These are phyloP conservation scores for Aspergillus uvarum DNA, from an alignment of 2,329 filamentous ascomycete species.

Conservation along the genomic window DNA sequence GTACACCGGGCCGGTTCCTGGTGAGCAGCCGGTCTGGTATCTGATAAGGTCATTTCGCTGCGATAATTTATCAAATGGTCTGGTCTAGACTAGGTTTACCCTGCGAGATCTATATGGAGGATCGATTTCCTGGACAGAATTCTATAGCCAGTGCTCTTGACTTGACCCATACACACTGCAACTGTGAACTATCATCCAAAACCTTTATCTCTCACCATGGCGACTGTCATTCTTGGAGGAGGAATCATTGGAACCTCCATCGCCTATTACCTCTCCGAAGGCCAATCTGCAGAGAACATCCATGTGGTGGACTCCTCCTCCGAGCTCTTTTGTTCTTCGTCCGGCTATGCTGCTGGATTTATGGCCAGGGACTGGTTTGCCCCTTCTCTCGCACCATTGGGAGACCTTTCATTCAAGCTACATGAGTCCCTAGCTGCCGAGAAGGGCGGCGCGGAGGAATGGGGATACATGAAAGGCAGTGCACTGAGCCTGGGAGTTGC, in stretches of 20 bases:
- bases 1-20: background rate
- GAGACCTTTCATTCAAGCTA: slow-evolving; percentile 66
- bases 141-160: background rate
- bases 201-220: slow-evolving; percentile 28
- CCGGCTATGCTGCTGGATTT: slow-evolving; percentile 72
- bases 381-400: slow-evolving; percentile 57
- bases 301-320: slow-evolving; percentile 59
- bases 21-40: background rate
- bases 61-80: background rate
- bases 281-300: slow-evolving; percentile 43
- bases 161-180: too few species aligned
- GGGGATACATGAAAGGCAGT: slow-evolving; percentile 61
- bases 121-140: background rate
- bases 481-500: slow-evolving; percentile 55
- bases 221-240: slow-evolving; percentile 66
- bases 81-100: background rate
- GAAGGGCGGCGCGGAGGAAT: slow-evolving; percentile 57
- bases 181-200: slow-evolving; percentile 25
- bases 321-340: slow-evolving; percentile 69
- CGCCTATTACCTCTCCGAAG: slow-evolving; percentile 67
- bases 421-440: slow-evolving; percentile 64
- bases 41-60: background rate
- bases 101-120: background rate
- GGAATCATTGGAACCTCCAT: slow-evolving; percentile 70
- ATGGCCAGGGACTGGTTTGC: slow-evolving; percentile 72